Evolutionary conservation across 371 early-diverging fungal genomes (phyloP).

Genomic region (Mortierella sp.): DNA sequence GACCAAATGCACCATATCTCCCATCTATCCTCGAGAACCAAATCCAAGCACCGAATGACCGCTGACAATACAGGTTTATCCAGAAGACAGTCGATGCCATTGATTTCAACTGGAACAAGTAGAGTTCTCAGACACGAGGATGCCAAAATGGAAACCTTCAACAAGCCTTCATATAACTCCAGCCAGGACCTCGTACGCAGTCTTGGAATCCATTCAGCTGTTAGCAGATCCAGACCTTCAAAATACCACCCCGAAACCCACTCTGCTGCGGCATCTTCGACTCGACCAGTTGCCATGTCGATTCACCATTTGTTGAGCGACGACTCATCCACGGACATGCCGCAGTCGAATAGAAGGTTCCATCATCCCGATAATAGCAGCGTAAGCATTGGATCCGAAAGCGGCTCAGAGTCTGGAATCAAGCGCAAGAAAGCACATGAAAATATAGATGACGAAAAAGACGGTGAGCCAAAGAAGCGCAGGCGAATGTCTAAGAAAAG

Average conservation of each 20-base stretch:
- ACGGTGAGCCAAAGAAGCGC: conserved; percentile 25
- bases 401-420: neutral
- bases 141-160: conserved; percentile 9
- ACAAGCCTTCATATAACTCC: neutral
- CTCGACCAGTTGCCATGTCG: conserved; percentile 32
- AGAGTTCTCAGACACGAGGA: conserved; percentile 38
- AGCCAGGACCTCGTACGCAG: conserved; percentile 12
- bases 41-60: neutral
- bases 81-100: conserved; percentile 30
- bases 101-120: conserved; percentile 27
- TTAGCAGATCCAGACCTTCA: neutral
- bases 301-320: conserved; percentile 28
- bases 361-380: conserved; percentile 3
- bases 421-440: conserved; percentile 19
- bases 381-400: neutral
- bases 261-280: neutral
- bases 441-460: neutral
- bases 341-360: neutral
- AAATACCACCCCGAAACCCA: neutral
- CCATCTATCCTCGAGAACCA: conserved; percentile 3
- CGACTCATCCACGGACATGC: neutral
- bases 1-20: neutral
- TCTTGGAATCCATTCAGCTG: conserved; percentile 8
- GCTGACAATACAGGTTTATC: conserved; percentile 5
- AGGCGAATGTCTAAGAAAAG: conserved; percentile 37